These are phyloP conservation scores for Arthromyces matolae DNA, from an alignment of 768 basidiomycete genomes.

Conservation along the genomic window DNA sequence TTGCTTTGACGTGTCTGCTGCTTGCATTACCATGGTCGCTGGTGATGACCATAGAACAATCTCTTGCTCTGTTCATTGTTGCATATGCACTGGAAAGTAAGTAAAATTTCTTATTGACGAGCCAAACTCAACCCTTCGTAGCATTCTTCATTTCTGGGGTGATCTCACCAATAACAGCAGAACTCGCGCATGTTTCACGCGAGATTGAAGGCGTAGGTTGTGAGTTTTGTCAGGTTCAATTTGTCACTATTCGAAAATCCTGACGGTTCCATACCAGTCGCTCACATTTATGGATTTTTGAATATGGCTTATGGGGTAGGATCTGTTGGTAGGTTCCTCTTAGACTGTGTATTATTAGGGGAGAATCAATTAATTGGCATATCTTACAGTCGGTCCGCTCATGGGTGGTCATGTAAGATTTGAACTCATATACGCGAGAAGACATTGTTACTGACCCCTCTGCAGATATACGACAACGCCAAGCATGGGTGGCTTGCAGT, in stretches of 20 bases:
- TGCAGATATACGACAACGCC: constrained; percentile 57
- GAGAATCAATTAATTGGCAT: constrained; percentile 8
- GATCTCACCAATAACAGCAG: constrained; percentile 60
- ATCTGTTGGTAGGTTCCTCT: constrained; percentile 46
- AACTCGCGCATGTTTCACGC: constrained; percentile 59
- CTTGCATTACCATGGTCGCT: constrained; percentile 64
- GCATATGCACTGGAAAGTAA: constrained; percentile 53
- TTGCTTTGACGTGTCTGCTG: constrained; percentile 43
- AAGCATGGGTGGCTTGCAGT: constrained; percentile 58
- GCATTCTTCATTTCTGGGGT: constrained; percentile 61
- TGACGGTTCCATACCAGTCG: constrained; percentile 47
- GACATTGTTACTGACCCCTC: background rate
- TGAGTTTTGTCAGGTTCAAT: too few species aligned
- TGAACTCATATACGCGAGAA: background rate
- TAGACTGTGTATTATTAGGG: too few species aligned
- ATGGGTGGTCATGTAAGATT: constrained; percentile 65
- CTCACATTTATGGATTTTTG: constrained; percentile 71
- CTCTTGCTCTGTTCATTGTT: constrained; percentile 46
- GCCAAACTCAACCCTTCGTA: constrained; percentile 22
- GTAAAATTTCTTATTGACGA: constrained; percentile 10
- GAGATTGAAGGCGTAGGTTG: constrained; percentile 65
- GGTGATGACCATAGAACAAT: constrained; percentile 43
- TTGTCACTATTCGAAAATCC: background rate
- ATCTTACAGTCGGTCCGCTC: constrained; percentile 63
- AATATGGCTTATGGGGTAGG: constrained; percentile 71